Conservation (phyloP, 2,329 filamentous ascomycete species). For the Fusarium nanum region DNA sequence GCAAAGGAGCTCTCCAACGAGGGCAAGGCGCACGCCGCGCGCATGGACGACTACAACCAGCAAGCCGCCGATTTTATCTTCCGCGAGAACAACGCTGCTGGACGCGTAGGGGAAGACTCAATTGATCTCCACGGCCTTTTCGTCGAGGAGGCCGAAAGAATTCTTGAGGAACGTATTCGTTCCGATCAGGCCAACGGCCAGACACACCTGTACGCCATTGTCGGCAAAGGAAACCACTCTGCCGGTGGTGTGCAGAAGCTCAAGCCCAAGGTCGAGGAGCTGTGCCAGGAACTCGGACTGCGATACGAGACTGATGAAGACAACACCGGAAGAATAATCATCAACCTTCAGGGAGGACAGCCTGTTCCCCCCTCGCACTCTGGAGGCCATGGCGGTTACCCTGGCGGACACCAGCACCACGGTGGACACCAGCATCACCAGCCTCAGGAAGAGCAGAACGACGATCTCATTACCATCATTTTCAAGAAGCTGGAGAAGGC, state of each 20-base stretch:
- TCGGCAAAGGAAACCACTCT: conserved; percentile 94
- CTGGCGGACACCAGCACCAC: conserved; percentile 53
- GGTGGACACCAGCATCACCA: conserved; percentile 58
- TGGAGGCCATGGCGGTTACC: conserved; percentile 53
- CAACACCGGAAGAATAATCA: conserved; percentile 89
- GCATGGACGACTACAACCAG: conserved; percentile 89
- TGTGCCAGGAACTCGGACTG: conserved; percentile 85
- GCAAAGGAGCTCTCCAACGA: conserved; percentile 88
- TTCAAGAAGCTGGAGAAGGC: conserved; percentile 72
- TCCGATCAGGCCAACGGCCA: conserved; percentile 80
- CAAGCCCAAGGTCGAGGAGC: conserved; percentile 90
- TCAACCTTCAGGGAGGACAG: conserved; percentile 82
- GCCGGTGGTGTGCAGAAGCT: conserved; percentile 87
- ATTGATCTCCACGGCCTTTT: conserved; percentile 96
- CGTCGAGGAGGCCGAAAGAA: conserved; percentile 93
- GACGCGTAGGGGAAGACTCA: conserved; percentile 79
- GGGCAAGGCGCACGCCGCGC: conserved; percentile 83
- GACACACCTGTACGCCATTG: conserved; percentile 90
- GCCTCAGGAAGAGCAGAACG: conserved; percentile 58
- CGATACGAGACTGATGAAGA: conserved; percentile 89
- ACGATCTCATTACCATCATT: conserved; percentile 69
- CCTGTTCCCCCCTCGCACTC: conserved; percentile 62
- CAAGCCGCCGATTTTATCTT: conserved; percentile 96
- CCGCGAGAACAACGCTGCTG: conserved; percentile 88
- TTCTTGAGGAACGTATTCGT: conserved; percentile 86